Percentiles rank a stretch among this genome's conserved stretches.
Conservation (phyloP, 371 early-diverging fungal genomes). For the Smittium culicis region DNA sequence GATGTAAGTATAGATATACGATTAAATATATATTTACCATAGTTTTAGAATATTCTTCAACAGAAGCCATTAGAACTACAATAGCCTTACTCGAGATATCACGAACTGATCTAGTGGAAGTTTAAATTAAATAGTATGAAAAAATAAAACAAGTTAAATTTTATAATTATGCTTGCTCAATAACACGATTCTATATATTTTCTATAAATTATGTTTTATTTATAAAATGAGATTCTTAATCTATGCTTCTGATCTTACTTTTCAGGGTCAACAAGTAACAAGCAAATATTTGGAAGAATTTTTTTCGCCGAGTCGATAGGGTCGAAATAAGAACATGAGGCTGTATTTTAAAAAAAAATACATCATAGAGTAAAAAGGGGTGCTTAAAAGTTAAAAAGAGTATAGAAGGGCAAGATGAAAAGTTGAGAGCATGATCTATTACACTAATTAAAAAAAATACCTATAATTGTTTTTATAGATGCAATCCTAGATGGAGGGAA, state of each 20-base stretch:
- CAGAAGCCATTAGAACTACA: conserved; percentile 41
- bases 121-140: too few species aligned
- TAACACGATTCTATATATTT: too few species aligned
- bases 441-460: conserved; percentile 16
- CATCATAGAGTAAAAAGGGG: too few species aligned
- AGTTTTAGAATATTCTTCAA: conserved; percentile 48
- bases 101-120: conserved; percentile 46
- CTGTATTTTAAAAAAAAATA: too few species aligned
- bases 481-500: conserved; percentile 84
- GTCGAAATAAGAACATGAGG: conserved; percentile 50
- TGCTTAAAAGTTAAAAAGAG: not conserved
- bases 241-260: conserved; percentile 31
- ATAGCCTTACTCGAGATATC: conserved; percentile 64
- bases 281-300: conserved; percentile 61
- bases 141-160: too few species aligned
- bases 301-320: conserved; percentile 53
- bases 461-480: conserved; percentile 68
- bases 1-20: not conserved
- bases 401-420: not conserved
- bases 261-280: conserved; percentile 70
- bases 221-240: too few species aligned
- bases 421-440: too few species aligned
- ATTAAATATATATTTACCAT: conserved; percentile 47
- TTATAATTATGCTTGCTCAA: too few species aligned
- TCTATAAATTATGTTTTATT: too few species aligned